A percentile compares a stretch with the other conserved stretches of the same genome.
Conservation (phyloP, 2,329 filamentous ascomycete genomes). For the Colletotrichum tropicale region DNA sequence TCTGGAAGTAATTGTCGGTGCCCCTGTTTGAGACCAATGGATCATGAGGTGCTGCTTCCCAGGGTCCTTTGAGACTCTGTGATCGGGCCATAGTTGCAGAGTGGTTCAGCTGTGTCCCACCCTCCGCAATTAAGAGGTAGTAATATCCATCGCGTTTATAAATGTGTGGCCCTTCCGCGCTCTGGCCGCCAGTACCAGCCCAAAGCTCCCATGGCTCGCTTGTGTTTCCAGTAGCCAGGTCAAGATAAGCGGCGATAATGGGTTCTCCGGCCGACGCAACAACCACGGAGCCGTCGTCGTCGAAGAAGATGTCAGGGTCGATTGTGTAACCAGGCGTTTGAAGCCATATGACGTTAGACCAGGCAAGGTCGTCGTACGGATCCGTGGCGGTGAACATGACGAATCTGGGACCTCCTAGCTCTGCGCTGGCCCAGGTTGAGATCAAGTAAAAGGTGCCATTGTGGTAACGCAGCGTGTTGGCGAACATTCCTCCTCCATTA, state of each 20-base stretch:
- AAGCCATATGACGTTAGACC: conserved; percentile 16
- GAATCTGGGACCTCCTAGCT: neutral
- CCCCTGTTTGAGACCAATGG: conserved; percentile 47
- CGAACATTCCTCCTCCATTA: conserved; percentile 44
- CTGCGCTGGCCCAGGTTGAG: neutral
- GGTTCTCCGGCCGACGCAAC: conserved; percentile 15
- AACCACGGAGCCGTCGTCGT: conserved; percentile 50
- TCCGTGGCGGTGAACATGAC: conserved; percentile 17
- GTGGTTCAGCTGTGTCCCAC: conserved; percentile 47
- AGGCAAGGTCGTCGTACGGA: conserved; percentile 22
- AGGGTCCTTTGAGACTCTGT: conserved; percentile 43
- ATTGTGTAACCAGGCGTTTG: conserved; percentile 27
- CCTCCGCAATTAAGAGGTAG: conserved; percentile 59
- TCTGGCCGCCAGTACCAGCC: conserved; percentile 45
- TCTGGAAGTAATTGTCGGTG: conserved; percentile 43
- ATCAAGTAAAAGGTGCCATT: conserved; percentile 45
- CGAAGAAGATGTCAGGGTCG: conserved; percentile 57
- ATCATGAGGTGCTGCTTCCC: conserved; percentile 42
- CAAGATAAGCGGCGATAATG: conserved; percentile 31
- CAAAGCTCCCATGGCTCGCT: conserved; percentile 40
- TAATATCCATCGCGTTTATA: conserved; percentile 55
- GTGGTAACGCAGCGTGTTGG: conserved; percentile 46
- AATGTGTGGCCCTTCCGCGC: conserved; percentile 57
- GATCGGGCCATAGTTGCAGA: conserved; percentile 48
- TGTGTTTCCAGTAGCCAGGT: conserved; percentile 35